Conservation (phyloP, 441 rosid genomes). For the Aleurites moluccanus region DNA sequence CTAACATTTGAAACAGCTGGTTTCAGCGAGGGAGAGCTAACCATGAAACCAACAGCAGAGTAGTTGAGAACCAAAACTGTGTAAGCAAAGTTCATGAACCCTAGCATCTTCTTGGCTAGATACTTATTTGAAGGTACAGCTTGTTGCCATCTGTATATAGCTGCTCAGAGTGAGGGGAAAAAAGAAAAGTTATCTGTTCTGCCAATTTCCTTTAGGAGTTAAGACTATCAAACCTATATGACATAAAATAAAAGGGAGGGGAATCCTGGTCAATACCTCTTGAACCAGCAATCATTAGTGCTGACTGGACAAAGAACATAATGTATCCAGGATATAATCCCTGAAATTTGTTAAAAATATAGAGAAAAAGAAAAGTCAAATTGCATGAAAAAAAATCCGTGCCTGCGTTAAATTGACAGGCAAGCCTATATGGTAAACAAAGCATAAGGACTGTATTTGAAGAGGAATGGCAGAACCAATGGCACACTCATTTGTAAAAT, state of each 20-base stretch:
- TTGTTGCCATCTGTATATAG: conserved; percentile 89
- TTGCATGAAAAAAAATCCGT: neutral
- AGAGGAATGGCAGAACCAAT: no score
- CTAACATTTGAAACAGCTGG: neutral
- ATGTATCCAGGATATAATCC: conserved; percentile 96
- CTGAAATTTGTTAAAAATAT: conserved; percentile 35
- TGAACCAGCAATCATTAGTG: conserved; percentile 94
- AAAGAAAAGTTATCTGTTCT: neutral
- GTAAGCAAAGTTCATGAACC: conserved; percentile 61
- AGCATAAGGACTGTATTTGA: neutral
- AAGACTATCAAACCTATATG: neutral
- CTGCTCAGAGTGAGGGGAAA: conserved; percentile 40
- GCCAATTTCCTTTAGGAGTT: neutral
- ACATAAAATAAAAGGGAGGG: neutral
- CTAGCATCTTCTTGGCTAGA: conserved; percentile 48
- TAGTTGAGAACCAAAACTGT: conserved; percentile 75
- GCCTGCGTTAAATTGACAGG: neutral
- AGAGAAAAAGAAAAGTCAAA: neutral
- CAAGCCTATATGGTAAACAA: neutral
- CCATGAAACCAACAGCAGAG: conserved; percentile 89
- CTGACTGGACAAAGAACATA: conserved; percentile 92
- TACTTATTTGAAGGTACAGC: conserved; percentile 54
- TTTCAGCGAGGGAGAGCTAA: conserved; percentile 30
- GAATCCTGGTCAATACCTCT: conserved; percentile 49
- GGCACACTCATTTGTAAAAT: no score